A percentile compares a stretch with the other conserved stretches of the same genome.
These are phyloP conservation scores for Bjerkandera adusta DNA, from an alignment of 1,284 basidiomycete genomes.

Conservation along the genomic window DNA sequence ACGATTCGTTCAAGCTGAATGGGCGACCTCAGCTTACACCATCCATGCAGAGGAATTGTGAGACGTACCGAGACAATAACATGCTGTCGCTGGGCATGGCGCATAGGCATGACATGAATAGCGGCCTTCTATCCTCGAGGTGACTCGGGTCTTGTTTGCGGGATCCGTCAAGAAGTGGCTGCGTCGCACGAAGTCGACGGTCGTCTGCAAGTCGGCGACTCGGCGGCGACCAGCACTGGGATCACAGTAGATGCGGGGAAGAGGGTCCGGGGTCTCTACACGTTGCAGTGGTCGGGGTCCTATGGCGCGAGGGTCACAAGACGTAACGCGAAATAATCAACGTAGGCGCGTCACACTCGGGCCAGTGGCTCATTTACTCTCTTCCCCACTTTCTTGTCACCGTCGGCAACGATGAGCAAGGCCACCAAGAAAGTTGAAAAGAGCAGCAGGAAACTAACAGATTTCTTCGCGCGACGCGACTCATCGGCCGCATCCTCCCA, in stretches of 20 bases:
- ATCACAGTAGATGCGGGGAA: no score
- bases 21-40: conserved; percentile 1
- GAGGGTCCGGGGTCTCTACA: no score
- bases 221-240: no score
- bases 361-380: background rate
- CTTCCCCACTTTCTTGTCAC: conserved; percentile 5
- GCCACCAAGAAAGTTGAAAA: conserved; percentile 12
- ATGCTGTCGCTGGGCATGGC: conserved; percentile 74
- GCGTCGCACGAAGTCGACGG: no score
- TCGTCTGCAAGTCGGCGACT: no score
- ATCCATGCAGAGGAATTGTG: background rate
- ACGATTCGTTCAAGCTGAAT: conserved; percentile 63
- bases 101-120: conserved; percentile 69
- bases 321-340: background rate
- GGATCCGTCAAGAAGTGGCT: no score
- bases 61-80: conserved; percentile 66
- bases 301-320: conserved; percentile 1
- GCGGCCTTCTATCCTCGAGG: no score
- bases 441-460: conserved; percentile 15
- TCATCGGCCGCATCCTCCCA: conserved; percentile 12
- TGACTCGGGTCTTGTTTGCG: no score
- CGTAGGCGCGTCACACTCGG: conserved; percentile 12
- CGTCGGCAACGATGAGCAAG: conserved; percentile 17
- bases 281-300: conserved; percentile 12
- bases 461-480: conserved; percentile 15